A percentile compares a stretch with the other conserved stretches of the same genome.
phyloP scores from a whole-genome alignment of 2,329 filamentous ascomycete genomes.

The Pseudogymnoascus sp. region DNA sequence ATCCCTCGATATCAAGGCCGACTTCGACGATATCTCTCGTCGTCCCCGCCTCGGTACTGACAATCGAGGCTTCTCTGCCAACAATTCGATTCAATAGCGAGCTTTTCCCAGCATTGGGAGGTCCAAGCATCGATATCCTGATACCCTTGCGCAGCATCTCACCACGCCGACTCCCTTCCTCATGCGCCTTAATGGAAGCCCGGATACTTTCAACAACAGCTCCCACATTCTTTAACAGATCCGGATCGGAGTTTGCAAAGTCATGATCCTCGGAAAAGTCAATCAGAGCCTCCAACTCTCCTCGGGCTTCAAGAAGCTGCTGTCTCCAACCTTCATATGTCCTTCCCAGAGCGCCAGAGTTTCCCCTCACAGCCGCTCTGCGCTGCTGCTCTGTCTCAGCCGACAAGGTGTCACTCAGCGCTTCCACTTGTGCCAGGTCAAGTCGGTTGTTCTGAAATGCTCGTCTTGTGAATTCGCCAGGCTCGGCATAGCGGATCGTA shows the following conservation, averaged over 20 bases:
- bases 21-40: conserved; percentile 92
- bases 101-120: conserved; percentile 92
- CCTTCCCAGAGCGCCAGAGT: conserved; percentile 59
- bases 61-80: conserved; percentile 88
- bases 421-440: conserved; percentile 75
- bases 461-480: conserved; percentile 88
- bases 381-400: conserved; percentile 90
- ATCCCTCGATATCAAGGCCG: conserved; percentile 80
- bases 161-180: conserved; percentile 69
- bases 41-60: conserved; percentile 85
- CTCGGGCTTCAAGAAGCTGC: conserved; percentile 69
- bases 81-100: conserved; percentile 86
- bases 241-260: conserved; percentile 77
- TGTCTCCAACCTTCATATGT: conserved; percentile 80
- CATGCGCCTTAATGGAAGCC: conserved; percentile 58
- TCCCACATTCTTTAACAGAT: conserved; percentile 64
- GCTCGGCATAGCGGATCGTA: conserved; percentile 75
- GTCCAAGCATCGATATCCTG: conserved; percentile 75
- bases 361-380: conserved; percentile 72
- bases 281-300: conserved; percentile 89
- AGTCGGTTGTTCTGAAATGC: conserved; percentile 83
- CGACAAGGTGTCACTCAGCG: conserved; percentile 53
- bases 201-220: conserved; percentile 55
- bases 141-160: conserved; percentile 83
- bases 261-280: conserved; percentile 97